Base-by-base conservation (phyloP, 768 basidiomycete genomes). In the Mycena kentingensis region DNA sequence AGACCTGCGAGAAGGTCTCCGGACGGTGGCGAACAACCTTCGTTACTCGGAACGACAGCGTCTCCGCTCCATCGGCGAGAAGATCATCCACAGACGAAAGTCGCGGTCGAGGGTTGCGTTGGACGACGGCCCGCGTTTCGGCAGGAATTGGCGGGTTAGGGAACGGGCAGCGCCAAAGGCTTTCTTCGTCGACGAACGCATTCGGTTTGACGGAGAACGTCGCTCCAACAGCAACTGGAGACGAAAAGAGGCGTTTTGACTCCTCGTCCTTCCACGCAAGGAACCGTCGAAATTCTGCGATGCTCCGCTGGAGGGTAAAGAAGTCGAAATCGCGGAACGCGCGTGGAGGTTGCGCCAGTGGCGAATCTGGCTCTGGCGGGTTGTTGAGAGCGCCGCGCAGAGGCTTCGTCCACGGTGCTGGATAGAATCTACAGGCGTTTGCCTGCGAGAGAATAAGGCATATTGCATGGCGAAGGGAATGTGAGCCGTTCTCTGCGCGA, bases 1-100 rank as follows among this genome's bases (percentile, higher is more conserved):
- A 49, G 10, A 49, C 48, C 24, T 49, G 48, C 13, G 34, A 49
- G 21, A 35, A 49, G 11, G 29, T n/a, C 16, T 49, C 24, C 18
- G 11, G 35, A 10, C 28, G 8, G 21, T 27, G 29, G 15, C 48
- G 48, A 7, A 49, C 36, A 18, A 38, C 31, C 16, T 38, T 7
- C 6, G 48, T 49, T 10, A 49, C 35, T 35, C 24, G 11, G 28
- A 49, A 49, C n/a, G n/a, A n/a, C n/a, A n/a, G n/a, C 13, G 36
- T 42, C 12, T 24, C 7, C 22, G 11, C 6, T 7, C 25, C 22
- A 12, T 27, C 41, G 8, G 22, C 11, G 8, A 42, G 25, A 25
- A 42, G 22, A 12, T 42, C 41, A 11, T 42, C 24, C 12, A 25
- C 41, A 26, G 21, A 19, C 22, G 11, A 10, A 21, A 25, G 21